Evolutionary conservation across 805 yeast genomes (phyloP).

Genomic region (Yamadazyma takamatsuzukensis): DNA sequence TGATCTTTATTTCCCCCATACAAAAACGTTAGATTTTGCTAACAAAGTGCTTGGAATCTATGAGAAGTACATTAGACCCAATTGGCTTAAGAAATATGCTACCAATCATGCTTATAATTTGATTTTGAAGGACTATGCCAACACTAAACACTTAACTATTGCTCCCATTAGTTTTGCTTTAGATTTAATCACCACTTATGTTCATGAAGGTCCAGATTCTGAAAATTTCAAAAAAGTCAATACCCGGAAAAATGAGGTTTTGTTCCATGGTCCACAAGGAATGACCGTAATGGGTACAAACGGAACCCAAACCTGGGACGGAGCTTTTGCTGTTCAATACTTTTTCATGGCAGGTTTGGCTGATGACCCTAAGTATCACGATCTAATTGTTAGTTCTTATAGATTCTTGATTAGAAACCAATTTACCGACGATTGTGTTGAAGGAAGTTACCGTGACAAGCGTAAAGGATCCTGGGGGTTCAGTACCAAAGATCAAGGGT

Average conservation of each 20-base stretch:
- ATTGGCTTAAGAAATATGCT: conserved; percentile 57
- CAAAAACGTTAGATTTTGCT: conserved; percentile 56
- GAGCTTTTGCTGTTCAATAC: conserved; percentile 86
- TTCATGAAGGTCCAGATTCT: conserved; percentile 70
- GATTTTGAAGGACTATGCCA: conserved; percentile 67
- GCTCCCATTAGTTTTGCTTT: conserved; percentile 94
- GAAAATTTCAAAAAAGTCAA: conserved; percentile 51
- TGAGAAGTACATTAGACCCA: conserved; percentile 74
- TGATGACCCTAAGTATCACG: conserved; percentile 60
- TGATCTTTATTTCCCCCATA: conserved; percentile 92
- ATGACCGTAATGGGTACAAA: conserved; percentile 95
- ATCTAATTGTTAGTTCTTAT: conserved; percentile 61
- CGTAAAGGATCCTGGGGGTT: conserved; percentile 95
- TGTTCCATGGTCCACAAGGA: conserved; percentile 87
- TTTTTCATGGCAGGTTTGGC: conserved; percentile 76
- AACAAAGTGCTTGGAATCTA: conserved; percentile 60
- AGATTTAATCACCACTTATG: conserved; percentile 65
- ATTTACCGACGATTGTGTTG: conserved; percentile 73
- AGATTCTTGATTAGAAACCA: conserved; percentile 77
- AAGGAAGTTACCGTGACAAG: conserved; percentile 77
- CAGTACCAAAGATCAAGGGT: conserved; percentile 93
- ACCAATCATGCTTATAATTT: conserved; percentile 56
- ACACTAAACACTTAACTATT: conserved; percentile 78
- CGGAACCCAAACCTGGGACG: conserved; percentile 97
- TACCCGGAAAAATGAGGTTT: conserved; percentile 65